These are phyloP conservation scores for Xylaria sp. DNA, from an alignment of 2,329 filamentous ascomycete species.

Conservation along the genomic window DNA sequence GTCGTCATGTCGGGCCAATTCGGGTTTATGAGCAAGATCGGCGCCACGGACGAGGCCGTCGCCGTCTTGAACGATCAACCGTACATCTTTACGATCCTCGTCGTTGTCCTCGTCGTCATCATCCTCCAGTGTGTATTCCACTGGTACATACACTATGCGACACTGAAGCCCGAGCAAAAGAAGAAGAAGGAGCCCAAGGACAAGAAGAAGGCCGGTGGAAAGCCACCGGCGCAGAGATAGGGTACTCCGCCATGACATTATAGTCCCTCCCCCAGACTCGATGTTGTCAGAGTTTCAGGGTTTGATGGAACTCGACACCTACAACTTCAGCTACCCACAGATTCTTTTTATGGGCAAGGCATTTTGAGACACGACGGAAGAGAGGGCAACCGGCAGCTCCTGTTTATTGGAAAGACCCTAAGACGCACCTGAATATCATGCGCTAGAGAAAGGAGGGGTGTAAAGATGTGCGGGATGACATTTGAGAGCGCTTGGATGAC, in stretches of 20 bases:
- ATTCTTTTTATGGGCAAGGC: not conserved
- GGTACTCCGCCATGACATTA: not conserved
- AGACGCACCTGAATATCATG: not conserved
- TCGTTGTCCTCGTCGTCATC: constrained; percentile 56
- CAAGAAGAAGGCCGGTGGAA: constrained; percentile 44
- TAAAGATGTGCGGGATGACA: constrained; percentile 3
- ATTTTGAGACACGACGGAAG: not conserved
- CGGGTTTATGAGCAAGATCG: constrained; percentile 59
- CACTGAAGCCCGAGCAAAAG: constrained; percentile 62
- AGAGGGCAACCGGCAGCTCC: not conserved
- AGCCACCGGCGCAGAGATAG: constrained; percentile 34
- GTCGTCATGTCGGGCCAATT: constrained; percentile 52
- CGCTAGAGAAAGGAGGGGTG: constrained; percentile 1
- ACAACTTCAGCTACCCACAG: not conserved
- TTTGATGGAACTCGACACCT: not conserved
- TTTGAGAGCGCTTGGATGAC: constrained; percentile 26
- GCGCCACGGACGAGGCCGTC: constrained; percentile 61
- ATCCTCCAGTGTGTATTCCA: constrained; percentile 50
- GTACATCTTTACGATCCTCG: constrained; percentile 58
- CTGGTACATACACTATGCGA: constrained; percentile 63
- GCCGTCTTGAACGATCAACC: constrained; percentile 65
- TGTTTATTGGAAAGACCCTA: not conserved
- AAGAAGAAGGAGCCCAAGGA: constrained; percentile 53
- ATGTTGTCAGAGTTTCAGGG: not conserved
- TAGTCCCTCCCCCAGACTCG: not conserved